phyloP scores from a whole-genome alignment of 176 grass and related monocot species.

The Luzula sylvatica region DNA sequence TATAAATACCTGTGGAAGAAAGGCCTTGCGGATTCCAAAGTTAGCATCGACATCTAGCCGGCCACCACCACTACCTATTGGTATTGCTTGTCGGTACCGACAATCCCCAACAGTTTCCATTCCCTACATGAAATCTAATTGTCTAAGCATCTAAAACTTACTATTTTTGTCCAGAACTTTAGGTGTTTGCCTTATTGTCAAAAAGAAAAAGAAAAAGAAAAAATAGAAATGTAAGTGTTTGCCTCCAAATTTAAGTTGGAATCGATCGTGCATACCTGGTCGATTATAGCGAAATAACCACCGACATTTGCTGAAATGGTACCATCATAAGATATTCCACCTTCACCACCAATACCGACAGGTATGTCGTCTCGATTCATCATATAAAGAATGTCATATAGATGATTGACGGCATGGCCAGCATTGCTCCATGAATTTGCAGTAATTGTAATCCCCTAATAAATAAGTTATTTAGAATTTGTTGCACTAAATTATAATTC shows the following conservation, averaged over 20 bases:
- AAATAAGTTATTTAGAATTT: too few relatives aligned
- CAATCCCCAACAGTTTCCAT: slow-evolving; percentile 58
- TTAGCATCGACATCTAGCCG: slow-evolving; percentile 52
- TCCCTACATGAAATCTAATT: slow-evolving; percentile 18
- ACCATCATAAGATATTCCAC: slow-evolving; percentile 41
- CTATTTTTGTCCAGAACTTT: neutral
- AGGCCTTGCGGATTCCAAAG: slow-evolving; percentile 33
- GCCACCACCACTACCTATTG: slow-evolving; percentile 21
- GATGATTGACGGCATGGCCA: slow-evolving; percentile 69
- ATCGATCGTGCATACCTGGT: slow-evolving; percentile 36
- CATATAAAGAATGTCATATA: slow-evolving; percentile 87
- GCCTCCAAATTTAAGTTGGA: neutral
- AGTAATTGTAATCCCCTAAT: slow-evolving; percentile 61
- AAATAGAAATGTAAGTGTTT: neutral
- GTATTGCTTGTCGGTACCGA: slow-evolving; percentile 61
- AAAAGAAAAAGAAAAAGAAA: neutral
- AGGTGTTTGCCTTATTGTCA: neutral
- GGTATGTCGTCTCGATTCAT: slow-evolving; percentile 71
- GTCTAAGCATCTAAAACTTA: slow-evolving; percentile 3
- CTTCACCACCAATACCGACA: slow-evolving; percentile 78
- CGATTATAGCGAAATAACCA: slow-evolving; percentile 66
- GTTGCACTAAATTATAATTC: too few relatives aligned
- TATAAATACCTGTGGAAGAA: slow-evolving; percentile 43
- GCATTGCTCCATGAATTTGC: slow-evolving; percentile 71
- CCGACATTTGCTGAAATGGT: slow-evolving; percentile 35